Base-by-base conservation (phyloP, 2,329 filamentous ascomycete species). In the Phaeosphaeriaceae sp. region DNA sequence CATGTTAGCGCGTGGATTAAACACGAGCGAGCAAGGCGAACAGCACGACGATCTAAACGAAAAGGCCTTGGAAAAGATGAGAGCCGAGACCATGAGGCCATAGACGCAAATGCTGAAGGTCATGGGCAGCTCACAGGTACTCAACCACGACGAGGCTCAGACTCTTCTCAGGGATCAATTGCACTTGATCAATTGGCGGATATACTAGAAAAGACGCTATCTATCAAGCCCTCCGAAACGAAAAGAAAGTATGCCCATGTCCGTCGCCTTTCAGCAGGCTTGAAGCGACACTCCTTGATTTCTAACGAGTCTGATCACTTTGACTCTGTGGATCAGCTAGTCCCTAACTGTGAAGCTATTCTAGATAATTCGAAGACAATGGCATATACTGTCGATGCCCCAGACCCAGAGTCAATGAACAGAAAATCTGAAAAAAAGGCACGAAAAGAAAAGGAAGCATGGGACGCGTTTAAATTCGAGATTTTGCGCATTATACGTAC, bases 291-390 rank as follows among this genome's bases (percentile, higher is more conserved):
- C 76, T 63, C 79, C 70, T 60, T 79, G 1, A 81, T 80, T 4
- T 91, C 89, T 3, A 94, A 90, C 0, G 93, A 97, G 61, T 95
- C 92, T 0, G 93, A 97, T 50, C 89, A 87, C 60, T 77, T 84
- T 13, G 92, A 96, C 55, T 85, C 85, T n/a, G 66, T 67, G n/a
- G 91, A 96, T 54, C 80, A 85, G 15, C 74, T 89, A n/a, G 90
- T 96, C 1, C 93, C 93, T 1, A 85, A 84, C 56, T 95, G 92
- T 60, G 91, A 97, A 71, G 91, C 85, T 6, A 79, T 87, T 37
- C 80, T 97, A 16, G 93, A 97, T 74, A 97, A 97, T 67, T 89
- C 90, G 4, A 94, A 93, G 74, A 95, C 92, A 0, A 78, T 96
- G 63, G 85, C 87, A 42, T 96, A 94, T 68, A 81, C 78, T 12